These are phyloP conservation scores for Nemania sp. DNA, from an alignment of 2,329 filamentous ascomycete species.

Conservation along the genomic window DNA sequence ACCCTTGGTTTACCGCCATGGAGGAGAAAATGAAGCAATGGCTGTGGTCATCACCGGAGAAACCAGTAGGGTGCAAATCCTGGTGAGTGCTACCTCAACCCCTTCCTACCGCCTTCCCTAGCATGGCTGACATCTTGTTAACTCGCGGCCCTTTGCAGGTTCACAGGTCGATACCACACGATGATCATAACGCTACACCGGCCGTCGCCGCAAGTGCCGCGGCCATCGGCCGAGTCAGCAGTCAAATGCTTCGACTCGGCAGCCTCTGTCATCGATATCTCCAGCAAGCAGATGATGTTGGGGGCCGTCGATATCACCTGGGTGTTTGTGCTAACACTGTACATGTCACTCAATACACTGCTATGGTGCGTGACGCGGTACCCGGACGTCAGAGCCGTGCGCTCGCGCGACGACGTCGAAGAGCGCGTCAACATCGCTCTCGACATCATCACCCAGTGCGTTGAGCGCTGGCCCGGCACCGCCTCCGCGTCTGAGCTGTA, in stretches of 20 bases:
- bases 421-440: conserved; percentile 73
- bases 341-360: conserved; percentile 88
- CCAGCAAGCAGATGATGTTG: conserved; percentile 76
- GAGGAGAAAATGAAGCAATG: conserved; percentile 77
- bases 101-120: not conserved
- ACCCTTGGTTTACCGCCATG: conserved; percentile 87
- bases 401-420: conserved; percentile 75
- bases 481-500: conserved; percentile 84
- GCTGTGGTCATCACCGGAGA: conserved; percentile 74
- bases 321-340: conserved; percentile 87
- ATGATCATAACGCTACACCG: conserved; percentile 88
- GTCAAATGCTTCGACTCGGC: conserved; percentile 81
- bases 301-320: conserved; percentile 84
- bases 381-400: conserved; percentile 73
- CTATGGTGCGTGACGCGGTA: conserved; percentile 86
- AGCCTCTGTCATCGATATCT: conserved; percentile 78
- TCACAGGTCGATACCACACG: conserved; percentile 73
- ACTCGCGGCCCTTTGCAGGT: conserved; percentile 48
- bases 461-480: conserved; percentile 90
- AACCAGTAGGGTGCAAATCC: conserved; percentile 71
- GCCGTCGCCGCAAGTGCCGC: conserved; percentile 88
- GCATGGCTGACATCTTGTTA: not conserved
- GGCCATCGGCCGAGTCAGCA: conserved; percentile 79
- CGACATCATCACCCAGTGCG: conserved; percentile 77
- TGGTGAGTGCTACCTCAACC: conserved; percentile 72